A percentile compares a stretch with the other conserved stretches of the same genome.
phyloP scores from a whole-genome alignment of 805 yeast genomes.

The Maudiozyma serrabonitensis region DNA sequence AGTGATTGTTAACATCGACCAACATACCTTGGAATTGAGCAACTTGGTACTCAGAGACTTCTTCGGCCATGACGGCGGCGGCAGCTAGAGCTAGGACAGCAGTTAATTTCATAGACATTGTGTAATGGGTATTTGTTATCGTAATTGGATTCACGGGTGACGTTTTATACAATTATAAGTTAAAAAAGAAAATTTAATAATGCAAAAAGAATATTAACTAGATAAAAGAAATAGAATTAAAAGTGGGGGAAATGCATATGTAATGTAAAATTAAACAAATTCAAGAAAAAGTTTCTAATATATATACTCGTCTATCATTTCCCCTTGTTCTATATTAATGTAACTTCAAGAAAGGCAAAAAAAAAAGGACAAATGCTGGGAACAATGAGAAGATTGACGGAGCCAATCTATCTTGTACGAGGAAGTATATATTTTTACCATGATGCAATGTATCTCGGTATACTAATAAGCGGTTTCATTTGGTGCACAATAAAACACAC shows the following conservation, averaged over 20 bases:
- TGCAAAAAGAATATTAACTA: no score
- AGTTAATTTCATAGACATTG: constrained; percentile 7
- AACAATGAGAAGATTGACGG: neutral
- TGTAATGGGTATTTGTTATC: neutral
- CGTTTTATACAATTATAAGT: neutral
- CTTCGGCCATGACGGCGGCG: constrained; percentile 10
- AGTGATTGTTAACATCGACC: constrained; percentile 15
- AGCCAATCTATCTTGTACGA: neutral
- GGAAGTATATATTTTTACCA: neutral
- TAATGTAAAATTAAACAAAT: no score
- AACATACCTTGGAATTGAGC: constrained; percentile 19
- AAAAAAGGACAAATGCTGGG: neutral
- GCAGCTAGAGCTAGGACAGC: constrained; percentile 14
- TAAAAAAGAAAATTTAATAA: neutral
- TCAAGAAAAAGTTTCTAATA: no score
- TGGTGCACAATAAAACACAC: no score
- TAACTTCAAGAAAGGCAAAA: neutral
- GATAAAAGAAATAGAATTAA: no score
- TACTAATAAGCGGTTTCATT: neutral
- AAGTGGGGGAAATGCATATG: no score
- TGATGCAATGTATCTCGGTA: neutral
- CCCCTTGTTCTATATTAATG: no score
- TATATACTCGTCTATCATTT: no score
- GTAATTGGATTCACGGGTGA: neutral
- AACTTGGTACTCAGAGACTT: constrained; percentile 9